phyloP scores from a whole-genome alignment of 2,329 filamentous ascomycete genomes.

The Pseudogymnoascus sp. region DNA sequence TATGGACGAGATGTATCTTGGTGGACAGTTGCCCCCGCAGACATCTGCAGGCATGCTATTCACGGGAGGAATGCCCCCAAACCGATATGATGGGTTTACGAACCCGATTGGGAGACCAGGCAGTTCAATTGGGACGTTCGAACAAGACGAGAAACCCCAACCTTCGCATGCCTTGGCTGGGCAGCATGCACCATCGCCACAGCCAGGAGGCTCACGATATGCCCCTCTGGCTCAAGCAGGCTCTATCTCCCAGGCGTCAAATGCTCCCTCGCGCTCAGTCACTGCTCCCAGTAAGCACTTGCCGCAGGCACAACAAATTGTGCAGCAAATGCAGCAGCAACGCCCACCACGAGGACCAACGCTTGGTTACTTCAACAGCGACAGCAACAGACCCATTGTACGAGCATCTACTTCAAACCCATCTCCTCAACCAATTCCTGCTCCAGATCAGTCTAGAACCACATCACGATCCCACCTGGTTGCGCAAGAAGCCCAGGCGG shows the following conservation, averaged over 20 bases:
- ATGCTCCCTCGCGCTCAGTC: constrained; percentile 20
- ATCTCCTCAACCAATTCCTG: constrained; percentile 13
- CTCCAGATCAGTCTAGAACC: constrained; percentile 15
- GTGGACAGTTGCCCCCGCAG: constrained; percentile 9
- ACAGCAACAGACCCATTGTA: constrained; percentile 4
- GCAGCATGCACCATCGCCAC: constrained; percentile 24
- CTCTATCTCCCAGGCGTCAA: constrained; percentile 21
- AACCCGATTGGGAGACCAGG: not conserved
- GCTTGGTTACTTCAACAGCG: constrained; percentile 24
- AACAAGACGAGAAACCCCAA: not conserved
- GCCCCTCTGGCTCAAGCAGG: constrained; percentile 28
- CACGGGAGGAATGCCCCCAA: not conserved
- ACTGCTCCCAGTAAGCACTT: constrained; percentile 22
- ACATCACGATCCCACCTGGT: constrained; percentile 23
- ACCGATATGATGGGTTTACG: not conserved
- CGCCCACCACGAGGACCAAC: constrained; percentile 21
- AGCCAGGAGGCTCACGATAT: constrained; percentile 21
- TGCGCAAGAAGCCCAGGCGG: constrained; percentile 25
- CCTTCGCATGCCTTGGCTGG: constrained; percentile 14
- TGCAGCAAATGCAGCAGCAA: constrained; percentile 14
- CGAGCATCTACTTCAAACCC: constrained; percentile 11
- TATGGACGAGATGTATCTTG: constrained; percentile 34
- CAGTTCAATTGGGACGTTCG: constrained; percentile 7
- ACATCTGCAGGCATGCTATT: constrained; percentile 15
- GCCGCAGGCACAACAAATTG: constrained; percentile 15